These are phyloP conservation scores for Apiospora sp. DNA, from an alignment of 2,329 filamentous ascomycete species.

Conservation along the genomic window DNA sequence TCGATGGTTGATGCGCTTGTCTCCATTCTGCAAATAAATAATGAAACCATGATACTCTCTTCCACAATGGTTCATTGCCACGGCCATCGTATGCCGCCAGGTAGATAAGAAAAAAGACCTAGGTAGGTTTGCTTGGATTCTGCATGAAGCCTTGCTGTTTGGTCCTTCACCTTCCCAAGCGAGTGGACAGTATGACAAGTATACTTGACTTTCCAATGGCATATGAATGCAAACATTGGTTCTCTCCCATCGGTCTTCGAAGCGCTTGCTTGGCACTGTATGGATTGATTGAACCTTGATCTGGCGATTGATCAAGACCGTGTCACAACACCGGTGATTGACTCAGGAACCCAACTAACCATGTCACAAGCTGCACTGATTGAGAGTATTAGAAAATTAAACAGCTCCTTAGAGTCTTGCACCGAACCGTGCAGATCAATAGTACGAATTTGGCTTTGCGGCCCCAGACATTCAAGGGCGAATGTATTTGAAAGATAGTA, in stretches of 20 bases:
- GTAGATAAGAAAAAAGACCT: background rate
- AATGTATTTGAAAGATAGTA: background rate
- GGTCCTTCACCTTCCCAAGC: conserved; percentile 8
- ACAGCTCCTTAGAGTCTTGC: background rate
- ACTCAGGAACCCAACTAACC: background rate
- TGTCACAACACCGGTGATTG: background rate
- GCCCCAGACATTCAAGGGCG: background rate
- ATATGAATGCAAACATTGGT: background rate
- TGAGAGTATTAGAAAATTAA: background rate
- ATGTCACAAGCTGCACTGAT: background rate
- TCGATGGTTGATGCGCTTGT: background rate
- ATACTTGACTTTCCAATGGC: background rate
- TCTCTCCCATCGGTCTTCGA: background rate
- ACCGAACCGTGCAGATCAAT: background rate
- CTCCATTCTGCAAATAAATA: background rate
- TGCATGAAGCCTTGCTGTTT: conserved; percentile 14
- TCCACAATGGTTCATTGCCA: background rate
- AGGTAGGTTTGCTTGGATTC: conserved; percentile 14
- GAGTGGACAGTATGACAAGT: background rate
- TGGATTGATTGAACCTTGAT: background rate
- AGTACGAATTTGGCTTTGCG: background rate
- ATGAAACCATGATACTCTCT: background rate
- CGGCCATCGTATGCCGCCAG: background rate
- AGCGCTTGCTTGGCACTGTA: background rate
- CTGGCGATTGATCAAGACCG: background rate